Conservation (phyloP, 129 eudicot species). For the Arctium minus region DNA sequence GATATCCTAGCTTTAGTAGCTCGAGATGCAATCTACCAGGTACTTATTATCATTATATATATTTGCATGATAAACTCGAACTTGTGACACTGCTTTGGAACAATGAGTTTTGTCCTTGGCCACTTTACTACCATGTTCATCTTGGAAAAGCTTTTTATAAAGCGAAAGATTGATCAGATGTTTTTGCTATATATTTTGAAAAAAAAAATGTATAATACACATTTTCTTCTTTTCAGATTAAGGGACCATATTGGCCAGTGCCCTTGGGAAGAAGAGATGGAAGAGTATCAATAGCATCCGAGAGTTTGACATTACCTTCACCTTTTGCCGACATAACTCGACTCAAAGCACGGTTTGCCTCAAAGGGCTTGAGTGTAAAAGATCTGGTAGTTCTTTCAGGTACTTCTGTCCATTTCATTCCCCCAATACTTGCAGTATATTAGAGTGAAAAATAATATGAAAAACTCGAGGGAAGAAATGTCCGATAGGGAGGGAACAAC, state of each 20-base stretch:
- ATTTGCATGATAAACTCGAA: not conserved
- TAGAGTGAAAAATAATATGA: not conserved
- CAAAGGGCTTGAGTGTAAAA: conserved; percentile 45
- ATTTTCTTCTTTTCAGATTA: conserved; percentile 23
- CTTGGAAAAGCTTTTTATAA: not conserved
- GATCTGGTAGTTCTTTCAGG: conserved; percentile 69
- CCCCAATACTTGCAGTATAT: not conserved
- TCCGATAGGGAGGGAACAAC: too few species aligned
- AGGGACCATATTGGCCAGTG: conserved; percentile 59
- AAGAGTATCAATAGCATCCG: conserved; percentile 30
- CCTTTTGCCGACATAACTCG: conserved; percentile 32
- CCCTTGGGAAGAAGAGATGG: conserved; percentile 77
- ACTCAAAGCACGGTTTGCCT: conserved; percentile 33
- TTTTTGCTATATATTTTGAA: not conserved
- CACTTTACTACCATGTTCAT: not conserved
- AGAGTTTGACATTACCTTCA: conserved; percentile 42
- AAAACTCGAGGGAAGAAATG: not conserved
- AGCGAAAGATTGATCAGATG: not conserved
- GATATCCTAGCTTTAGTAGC: conserved; percentile 76
- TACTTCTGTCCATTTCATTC: not conserved
- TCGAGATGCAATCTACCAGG: conserved; percentile 56
- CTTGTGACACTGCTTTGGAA: not conserved
- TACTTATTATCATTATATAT: not conserved
- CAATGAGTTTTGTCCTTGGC: not conserved
- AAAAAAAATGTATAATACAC: not conserved